Conservation (phyloP, 441 rosid species). For the Dalechampia spathulata region DNA sequence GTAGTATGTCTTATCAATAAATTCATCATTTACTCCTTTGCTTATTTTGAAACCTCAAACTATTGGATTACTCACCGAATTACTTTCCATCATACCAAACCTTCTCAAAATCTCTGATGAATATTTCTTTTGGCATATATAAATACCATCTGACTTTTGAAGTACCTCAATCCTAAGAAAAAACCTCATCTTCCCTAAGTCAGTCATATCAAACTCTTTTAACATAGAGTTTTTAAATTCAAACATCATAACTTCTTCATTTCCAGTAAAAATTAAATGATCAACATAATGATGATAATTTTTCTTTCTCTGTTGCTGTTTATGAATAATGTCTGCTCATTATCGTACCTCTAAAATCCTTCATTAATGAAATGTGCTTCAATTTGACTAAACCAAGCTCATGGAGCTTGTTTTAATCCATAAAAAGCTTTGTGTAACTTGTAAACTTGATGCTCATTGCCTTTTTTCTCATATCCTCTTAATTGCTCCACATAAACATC, state of each 20-base stretch:
- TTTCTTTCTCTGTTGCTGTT: neutral
- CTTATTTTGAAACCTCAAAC: slow-evolving; percentile 1
- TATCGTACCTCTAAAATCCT: neutral
- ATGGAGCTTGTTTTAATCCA: too few relatives aligned
- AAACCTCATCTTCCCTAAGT: neutral
- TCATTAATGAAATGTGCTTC: neutral
- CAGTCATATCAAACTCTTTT: slow-evolving; percentile 2
- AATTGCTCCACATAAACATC: neutral
- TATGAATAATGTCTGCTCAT: neutral
- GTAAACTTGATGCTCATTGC: neutral
- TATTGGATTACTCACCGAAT: neutral
- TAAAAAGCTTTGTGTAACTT: neutral
- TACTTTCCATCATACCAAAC: slow-evolving; percentile 5
- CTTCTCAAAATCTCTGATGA: neutral
- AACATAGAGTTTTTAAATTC: neutral
- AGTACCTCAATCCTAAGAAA: slow-evolving; percentile 4
- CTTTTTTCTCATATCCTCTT: neutral
- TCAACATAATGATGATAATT: slow-evolving; percentile 6
- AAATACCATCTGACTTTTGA: slow-evolving; percentile 6
- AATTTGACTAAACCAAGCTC: slow-evolving; percentile 1
- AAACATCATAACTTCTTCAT: slow-evolving; percentile 3
- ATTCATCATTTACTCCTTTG: neutral
- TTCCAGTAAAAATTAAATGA: slow-evolving; percentile 5
- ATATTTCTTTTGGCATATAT: slow-evolving; percentile 9
- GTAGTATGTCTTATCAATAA: slow-evolving; percentile 2